A percentile compares a stretch with the other conserved stretches of the same genome.
Conservation (phyloP, 73 alveolate genomes). For the Durusdinium trenchii region DNA sequence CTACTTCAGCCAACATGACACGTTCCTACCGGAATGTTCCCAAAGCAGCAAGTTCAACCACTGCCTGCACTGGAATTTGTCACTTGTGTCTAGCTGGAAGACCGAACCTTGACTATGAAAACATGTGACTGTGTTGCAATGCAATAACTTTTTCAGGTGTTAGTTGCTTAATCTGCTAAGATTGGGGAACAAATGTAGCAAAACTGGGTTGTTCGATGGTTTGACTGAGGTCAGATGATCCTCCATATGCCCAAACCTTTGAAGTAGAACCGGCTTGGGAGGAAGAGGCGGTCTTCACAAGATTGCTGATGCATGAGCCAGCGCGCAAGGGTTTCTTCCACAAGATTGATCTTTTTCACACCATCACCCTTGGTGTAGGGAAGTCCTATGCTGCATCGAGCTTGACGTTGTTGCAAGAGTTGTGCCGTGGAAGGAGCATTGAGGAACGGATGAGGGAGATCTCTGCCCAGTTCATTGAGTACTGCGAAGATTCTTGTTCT, state of each 20-base stretch:
- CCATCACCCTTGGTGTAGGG: slow-evolving; percentile 31
- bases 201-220: background rate
- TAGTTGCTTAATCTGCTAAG: no score
- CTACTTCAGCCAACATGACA: background rate
- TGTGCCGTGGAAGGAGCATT: background rate
- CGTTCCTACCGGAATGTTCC: slow-evolving; percentile 47
- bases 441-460: slow-evolving; percentile 35
- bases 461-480: background rate
- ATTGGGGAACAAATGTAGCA: no score
- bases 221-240: background rate
- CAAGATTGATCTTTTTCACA: slow-evolving; percentile 52
- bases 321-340: background rate
- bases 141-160: no score
- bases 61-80: background rate
- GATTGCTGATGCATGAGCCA: background rate
- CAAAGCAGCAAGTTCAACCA: background rate
- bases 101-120: slow-evolving; percentile 33
- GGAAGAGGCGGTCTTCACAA: background rate
- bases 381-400: background rate
- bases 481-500: slow-evolving; percentile 35
- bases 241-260: background rate
- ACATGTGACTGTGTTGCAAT: background rate
- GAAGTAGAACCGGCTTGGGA: slow-evolving; percentile 9
- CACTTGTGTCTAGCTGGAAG: slow-evolving; percentile 36
- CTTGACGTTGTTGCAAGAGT: background rate